Evolutionary conservation across 768 basidiomycete species (phyloP), one percentile per base, ranked within the genome.

Genomic region (Auriscalpium orientale): DNA sequence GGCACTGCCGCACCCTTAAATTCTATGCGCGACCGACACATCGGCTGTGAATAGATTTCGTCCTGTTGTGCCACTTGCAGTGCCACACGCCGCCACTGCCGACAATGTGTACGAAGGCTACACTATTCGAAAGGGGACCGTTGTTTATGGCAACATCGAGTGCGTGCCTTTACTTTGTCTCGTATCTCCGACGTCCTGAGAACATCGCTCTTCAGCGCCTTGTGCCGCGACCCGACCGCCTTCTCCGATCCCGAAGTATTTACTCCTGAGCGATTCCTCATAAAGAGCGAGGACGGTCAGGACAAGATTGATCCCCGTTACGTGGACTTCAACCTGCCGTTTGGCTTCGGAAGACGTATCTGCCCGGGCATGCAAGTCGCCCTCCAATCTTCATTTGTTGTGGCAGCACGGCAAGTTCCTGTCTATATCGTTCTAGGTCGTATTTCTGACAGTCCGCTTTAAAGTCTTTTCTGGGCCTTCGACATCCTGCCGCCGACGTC

Each of bases 261-360:
- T 60, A 49, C 56, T n/a, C 64, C 65, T n/a, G 64, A 63, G 37
- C 62, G 64, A 7, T 64, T 67, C 51, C 56, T 62, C 7, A 22
- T 46, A 12, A 48, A 58, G 45, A 55, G 51, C 20, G 40, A 45
- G n/a, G 55, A 40, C 7, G 49, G 54, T 53, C 45, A 46, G 28
- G 54, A 49, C 35, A 58, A 56, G 10, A 34, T 58, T 10, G 58
- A 57, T 18, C 40, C 35, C 54, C 46, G 47, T 46, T 61, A 36
- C 43, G 46, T 37, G n/a, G 55, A 58, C 35, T 61, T 62, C 44
- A 58, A 37, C 2, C 20, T 61, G 1, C 64, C 56, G 11, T 65
- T 66, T 33, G 65, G 64, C 10, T 66, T 60, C 18, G 64, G 64
- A n/a, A 58, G 64, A 12, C 47, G 60, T 7, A 55, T 64, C 18